Evolutionary conservation across 306 rosid species (phyloP).

Genomic region (Acacia melanoxylon): DNA sequence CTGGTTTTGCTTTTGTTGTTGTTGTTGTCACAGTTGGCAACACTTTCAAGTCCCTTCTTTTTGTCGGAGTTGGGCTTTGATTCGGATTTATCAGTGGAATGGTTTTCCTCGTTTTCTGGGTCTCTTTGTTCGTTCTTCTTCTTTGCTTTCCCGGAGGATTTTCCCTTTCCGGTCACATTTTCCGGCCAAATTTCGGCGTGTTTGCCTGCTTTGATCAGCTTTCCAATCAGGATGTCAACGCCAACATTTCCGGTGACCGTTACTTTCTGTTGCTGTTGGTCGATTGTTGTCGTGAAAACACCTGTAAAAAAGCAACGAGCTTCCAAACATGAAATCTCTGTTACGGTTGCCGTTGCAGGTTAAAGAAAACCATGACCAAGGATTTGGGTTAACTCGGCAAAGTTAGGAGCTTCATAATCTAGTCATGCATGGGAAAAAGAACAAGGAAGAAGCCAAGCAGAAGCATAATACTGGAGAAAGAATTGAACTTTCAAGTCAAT

Average conservation of each 20-base stretch:
- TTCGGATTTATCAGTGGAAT: constrained; percentile 27
- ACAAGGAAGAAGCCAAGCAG: background rate
- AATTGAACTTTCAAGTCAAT: constrained; percentile 16
- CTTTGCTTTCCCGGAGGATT: constrained; percentile 36
- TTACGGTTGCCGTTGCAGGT: background rate
- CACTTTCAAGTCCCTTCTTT: constrained; percentile 37
- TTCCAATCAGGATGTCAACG: constrained; percentile 63
- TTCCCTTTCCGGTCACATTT: constrained; percentile 40
- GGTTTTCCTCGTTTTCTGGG: constrained; percentile 32
- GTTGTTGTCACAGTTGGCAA: constrained; percentile 12
- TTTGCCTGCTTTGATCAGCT: constrained; percentile 65
- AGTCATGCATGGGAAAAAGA: constrained; percentile 26
- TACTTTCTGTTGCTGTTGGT: constrained; percentile 68
- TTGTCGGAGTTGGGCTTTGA: constrained; percentile 32
- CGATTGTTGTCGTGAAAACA: constrained; percentile 68
- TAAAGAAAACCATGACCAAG: background rate
- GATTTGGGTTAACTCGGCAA: constrained; percentile 20
- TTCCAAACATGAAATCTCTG: background rate
- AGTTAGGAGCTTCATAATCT: constrained; percentile 5
- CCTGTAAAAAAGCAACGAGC: constrained; percentile 40
- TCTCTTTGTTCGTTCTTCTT: constrained; percentile 37
- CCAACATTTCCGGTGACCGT: constrained; percentile 66
- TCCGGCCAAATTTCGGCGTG: constrained; percentile 80
- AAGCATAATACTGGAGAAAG: constrained; percentile 8
- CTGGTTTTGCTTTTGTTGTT: constrained; percentile 26